These are phyloP conservation scores for Paramecium octaurelia DNA, from an alignment of 73 alveolate genomes.

Conservation along the genomic window DNA sequence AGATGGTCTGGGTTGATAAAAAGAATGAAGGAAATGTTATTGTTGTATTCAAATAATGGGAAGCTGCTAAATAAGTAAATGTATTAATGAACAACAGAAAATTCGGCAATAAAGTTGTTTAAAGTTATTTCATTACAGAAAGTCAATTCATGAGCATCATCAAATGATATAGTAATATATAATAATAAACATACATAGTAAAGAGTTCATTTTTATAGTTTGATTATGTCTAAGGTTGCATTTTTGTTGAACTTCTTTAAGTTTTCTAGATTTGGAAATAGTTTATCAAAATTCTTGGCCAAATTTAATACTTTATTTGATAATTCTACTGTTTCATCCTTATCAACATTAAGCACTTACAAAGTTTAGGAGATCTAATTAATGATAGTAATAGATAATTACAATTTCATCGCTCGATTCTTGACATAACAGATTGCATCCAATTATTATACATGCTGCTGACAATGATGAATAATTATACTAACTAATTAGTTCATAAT, in stretches of 20 bases:
- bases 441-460: conserved; percentile 47
- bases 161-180: conserved; percentile 32
- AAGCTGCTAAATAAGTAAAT: conserved; percentile 49
- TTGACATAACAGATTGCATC: conserved; percentile 8
- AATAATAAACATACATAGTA: neutral
- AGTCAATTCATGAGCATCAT: conserved; percentile 51
- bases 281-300: conserved; percentile 58
- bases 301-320: conserved; percentile 39
- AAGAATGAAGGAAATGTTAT: conserved; percentile 36
- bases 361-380: conserved; percentile 17
- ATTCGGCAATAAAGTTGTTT: conserved; percentile 18
- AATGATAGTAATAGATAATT: neutral
- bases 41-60: conserved; percentile 37
- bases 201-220: neutral
- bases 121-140: conserved; percentile 52
- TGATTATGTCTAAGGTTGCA: neutral
- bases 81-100: conserved; percentile 43
- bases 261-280: conserved; percentile 56
- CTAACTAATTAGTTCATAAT: conserved; percentile 48
- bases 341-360: neutral
- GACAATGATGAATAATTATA: conserved; percentile 39
- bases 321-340: conserved; percentile 51
- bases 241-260: conserved; percentile 53
- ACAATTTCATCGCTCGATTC: neutral
- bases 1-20: conserved; percentile 50